Evolutionary conservation across 2,329 filamentous ascomycete genomes (phyloP).

Genomic region (Diaporthe citrichinensis): DNA sequence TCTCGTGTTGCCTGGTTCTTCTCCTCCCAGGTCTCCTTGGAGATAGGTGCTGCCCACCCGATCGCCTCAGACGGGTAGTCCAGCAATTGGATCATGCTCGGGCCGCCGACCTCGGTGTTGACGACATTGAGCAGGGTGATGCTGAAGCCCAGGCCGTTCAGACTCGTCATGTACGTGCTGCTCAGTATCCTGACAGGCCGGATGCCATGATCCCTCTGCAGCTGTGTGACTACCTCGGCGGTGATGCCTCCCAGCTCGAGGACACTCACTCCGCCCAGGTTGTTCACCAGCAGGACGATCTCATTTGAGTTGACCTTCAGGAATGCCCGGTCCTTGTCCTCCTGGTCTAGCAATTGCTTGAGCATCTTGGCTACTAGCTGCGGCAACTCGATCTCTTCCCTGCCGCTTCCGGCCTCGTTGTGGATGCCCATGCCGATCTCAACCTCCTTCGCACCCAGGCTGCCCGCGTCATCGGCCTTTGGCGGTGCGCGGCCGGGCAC

Average conservation of each 20-base stretch:
- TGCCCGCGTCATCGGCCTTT: slow-evolving; percentile 65
- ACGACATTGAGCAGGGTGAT: slow-evolving; percentile 77
- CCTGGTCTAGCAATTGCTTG: slow-evolving; percentile 74
- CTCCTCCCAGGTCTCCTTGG: slow-evolving; percentile 74
- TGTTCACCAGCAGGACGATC: slow-evolving; percentile 80
- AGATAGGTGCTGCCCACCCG: slow-evolving; percentile 78
- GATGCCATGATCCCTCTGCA: slow-evolving; percentile 70
- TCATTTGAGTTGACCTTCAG: slow-evolving; percentile 73
- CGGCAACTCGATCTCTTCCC: slow-evolving; percentile 65
- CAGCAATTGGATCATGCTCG: slow-evolving; percentile 77
- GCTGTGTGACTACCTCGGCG: slow-evolving; percentile 75
- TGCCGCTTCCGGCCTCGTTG: slow-evolving; percentile 74
- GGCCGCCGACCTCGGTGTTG: slow-evolving; percentile 69
- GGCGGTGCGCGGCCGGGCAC: slow-evolving; percentile 80
- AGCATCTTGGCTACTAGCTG: slow-evolving; percentile 76
- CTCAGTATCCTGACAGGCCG: slow-evolving; percentile 74
- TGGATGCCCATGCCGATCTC: slow-evolving; percentile 85
- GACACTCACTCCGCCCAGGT: slow-evolving; percentile 80
- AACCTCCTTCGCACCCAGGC: slow-evolving; percentile 70
- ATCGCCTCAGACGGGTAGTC: slow-evolving; percentile 78
- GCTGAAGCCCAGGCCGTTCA: slow-evolving; percentile 83
- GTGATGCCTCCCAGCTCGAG: slow-evolving; percentile 82
- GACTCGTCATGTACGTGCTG: slow-evolving; percentile 83
- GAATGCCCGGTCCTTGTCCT: slow-evolving; percentile 80
- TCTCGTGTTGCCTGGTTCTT: slow-evolving; percentile 64